A percentile compares a stretch with the other conserved stretches of the same genome.
Conservation (phyloP, 2,329 filamentous ascomycete genomes). For the Thelonectria olida region DNA sequence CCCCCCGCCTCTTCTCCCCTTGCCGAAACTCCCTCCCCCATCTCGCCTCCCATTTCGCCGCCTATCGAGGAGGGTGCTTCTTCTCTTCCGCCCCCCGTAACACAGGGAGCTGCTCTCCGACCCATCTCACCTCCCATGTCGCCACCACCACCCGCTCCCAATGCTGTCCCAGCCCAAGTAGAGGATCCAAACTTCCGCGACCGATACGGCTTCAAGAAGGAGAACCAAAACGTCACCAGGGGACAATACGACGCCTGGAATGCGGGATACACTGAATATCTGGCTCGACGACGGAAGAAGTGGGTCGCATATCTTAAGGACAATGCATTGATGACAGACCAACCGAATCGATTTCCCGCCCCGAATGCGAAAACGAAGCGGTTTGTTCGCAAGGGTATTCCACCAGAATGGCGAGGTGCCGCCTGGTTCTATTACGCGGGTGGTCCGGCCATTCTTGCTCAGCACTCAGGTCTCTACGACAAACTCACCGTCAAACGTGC, state of each 20-base stretch:
- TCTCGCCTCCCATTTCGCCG: slow-evolving; percentile 23
- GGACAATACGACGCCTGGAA: slow-evolving; percentile 88
- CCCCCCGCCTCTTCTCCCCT: slow-evolving; percentile 16
- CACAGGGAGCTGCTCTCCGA: neutral
- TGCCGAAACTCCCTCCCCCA: slow-evolving; percentile 20
- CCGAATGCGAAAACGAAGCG: slow-evolving; percentile 86
- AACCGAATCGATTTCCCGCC: slow-evolving; percentile 81
- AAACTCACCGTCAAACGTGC: slow-evolving; percentile 72
- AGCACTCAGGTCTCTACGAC: slow-evolving; percentile 81
- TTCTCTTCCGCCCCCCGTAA: neutral
- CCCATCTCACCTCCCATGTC: slow-evolving; percentile 22
- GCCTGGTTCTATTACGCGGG: slow-evolving; percentile 98
- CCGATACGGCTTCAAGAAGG: slow-evolving; percentile 92
- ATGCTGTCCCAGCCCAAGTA: slow-evolving; percentile 44
- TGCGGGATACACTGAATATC: slow-evolving; percentile 75
- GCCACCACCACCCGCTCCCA: slow-evolving; percentile 36
- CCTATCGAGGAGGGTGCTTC: slow-evolving; percentile 4
- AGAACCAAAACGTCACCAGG: slow-evolving; percentile 78
- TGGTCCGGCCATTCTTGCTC: slow-evolving; percentile 80
- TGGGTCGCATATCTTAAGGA: slow-evolving; percentile 84
- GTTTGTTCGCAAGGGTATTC: slow-evolving; percentile 92
- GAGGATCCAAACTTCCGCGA: slow-evolving; percentile 70
- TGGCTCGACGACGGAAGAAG: slow-evolving; percentile 79
- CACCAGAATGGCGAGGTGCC: slow-evolving; percentile 91
- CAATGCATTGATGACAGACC: slow-evolving; percentile 74